These are phyloP conservation scores for Aquilaria yunnanensis DNA, from an alignment of 345 rosid species.

Conservation along the genomic window DNA sequence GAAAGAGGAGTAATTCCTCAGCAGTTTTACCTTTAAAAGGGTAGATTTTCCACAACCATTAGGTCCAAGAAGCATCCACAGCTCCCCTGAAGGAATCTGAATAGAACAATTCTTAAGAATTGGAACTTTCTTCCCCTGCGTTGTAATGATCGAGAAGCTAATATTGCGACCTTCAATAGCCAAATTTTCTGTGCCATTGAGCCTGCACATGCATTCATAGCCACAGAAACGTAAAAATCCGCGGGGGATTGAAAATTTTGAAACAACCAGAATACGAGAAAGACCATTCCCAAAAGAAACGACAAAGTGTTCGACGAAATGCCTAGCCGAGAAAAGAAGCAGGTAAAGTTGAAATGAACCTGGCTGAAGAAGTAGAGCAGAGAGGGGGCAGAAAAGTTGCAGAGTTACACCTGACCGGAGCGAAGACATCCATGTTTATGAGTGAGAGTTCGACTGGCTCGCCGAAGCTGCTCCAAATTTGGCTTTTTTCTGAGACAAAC, in stretches of 20 bases:
- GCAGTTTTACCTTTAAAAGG: constrained; percentile 65
- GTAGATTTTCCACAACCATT: constrained; percentile 98
- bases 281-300: background rate
- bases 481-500: too few relatives aligned
- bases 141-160: constrained; percentile 50
- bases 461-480: too few relatives aligned
- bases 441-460: too few relatives aligned
- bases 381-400: constrained; percentile 29
- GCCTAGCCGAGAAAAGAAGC: constrained; percentile 12
- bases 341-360: constrained; percentile 16
- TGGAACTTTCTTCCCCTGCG: constrained; percentile 47
- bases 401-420: constrained; percentile 16
- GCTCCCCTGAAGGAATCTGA: constrained; percentile 62
- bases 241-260: background rate
- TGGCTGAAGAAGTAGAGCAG: constrained; percentile 22
- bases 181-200: constrained; percentile 23
- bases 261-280: constrained; percentile 8
- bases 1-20: background rate
- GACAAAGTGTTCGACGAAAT: constrained; percentile 20
- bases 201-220: constrained; percentile 24
- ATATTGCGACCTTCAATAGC: constrained; percentile 61
- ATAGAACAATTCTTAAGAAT: constrained; percentile 78
- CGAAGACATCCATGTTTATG: constrained; percentile 26
- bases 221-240: too few relatives aligned
- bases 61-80: constrained; percentile 98